phyloP scores from a whole-genome alignment of 2,329 filamentous ascomycete species.

The Penicillium sp. region DNA sequence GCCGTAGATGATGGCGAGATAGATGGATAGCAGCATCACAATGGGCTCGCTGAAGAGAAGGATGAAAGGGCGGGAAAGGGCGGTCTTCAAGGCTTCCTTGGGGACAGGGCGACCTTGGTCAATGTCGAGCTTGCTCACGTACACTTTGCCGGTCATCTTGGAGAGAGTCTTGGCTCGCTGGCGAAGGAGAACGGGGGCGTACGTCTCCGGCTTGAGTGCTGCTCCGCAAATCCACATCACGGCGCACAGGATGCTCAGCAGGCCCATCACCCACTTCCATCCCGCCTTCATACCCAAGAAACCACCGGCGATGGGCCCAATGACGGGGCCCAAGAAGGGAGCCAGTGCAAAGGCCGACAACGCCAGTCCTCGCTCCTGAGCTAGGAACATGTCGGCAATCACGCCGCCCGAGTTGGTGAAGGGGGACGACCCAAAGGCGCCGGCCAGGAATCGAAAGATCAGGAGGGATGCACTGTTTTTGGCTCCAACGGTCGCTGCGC shows the following conservation, averaged over 20 bases:
- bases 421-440: conserved; percentile 56
- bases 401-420: conserved; percentile 59
- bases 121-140: conserved; percentile 37
- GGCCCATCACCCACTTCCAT: conserved; percentile 64
- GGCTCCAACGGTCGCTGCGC: conserved; percentile 52
- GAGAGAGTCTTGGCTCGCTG: conserved; percentile 45
- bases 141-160: conserved; percentile 47
- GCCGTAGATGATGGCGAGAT: conserved; percentile 49
- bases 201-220: conserved; percentile 35
- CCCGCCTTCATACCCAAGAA: conserved; percentile 59
- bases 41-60: conserved; percentile 48
- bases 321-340: conserved; percentile 60
- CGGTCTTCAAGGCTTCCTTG: conserved; percentile 39
- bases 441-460: conserved; percentile 62
- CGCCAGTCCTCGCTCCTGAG: conserved; percentile 51
- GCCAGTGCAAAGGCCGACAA: conserved; percentile 60
- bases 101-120: conserved; percentile 40
- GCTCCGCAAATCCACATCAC: conserved; percentile 45
- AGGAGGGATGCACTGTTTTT: conserved; percentile 56
- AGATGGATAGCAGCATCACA: conserved; percentile 45
- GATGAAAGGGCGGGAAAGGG: conserved; percentile 46
- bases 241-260: conserved; percentile 59
- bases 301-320: conserved; percentile 61
- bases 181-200: conserved; percentile 48
- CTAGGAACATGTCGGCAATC: conserved; percentile 56